Evolutionary conservation across 257 asterid genomes (phyloP), one percentile per base, ranked within the genome.

Genomic region (Gentiana macrophylla): DNA sequence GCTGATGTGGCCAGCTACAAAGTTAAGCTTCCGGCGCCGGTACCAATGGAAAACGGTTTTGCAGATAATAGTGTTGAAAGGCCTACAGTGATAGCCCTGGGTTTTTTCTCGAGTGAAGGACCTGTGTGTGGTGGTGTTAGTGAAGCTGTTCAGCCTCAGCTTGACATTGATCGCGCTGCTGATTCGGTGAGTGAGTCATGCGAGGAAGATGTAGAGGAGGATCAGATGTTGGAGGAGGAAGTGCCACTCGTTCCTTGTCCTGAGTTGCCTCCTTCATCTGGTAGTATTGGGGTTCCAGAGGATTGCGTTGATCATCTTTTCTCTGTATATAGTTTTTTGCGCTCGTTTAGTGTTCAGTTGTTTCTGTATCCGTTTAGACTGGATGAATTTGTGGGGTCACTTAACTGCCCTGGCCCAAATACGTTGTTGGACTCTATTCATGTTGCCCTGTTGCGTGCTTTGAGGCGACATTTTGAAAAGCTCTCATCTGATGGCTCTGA

Each of bases 301-400:
- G 86, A 76, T 68, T 63, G 58, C 67, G 89, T 83, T 45, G 64
- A 94, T 9, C 70, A 81, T 65, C 86, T 89, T 70, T 74, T 89
- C 47, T 85, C 95, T 10, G 91, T 86, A 24, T 73, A 86, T 69
- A 63, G 86, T 62, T 83, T 89, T 69, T 50, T 89, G 69, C 83
- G 95, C 7, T 80, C 92, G 0, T 89, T 86, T 70, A 89, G 95
- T 58, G 72, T 72, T 9, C 75, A 70, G 35, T 74, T 89, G 62
- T 89, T 81, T 67, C 70, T 89, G 64, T 74, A 84, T 73, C 94
- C 97, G 54, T 89, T 89, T 62, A 84, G 69, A 51, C 69, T 89
- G 63, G 92, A 89, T 75, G 95, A 83, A 50, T 85, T 89, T 81
- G 97, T 89, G 77, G 97, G 97, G 49, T 86, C 97, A 38, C 76